phyloP scores from a whole-genome alignment of 1,139 yeast species.

The Magnusiomyces paraingens region DNA sequence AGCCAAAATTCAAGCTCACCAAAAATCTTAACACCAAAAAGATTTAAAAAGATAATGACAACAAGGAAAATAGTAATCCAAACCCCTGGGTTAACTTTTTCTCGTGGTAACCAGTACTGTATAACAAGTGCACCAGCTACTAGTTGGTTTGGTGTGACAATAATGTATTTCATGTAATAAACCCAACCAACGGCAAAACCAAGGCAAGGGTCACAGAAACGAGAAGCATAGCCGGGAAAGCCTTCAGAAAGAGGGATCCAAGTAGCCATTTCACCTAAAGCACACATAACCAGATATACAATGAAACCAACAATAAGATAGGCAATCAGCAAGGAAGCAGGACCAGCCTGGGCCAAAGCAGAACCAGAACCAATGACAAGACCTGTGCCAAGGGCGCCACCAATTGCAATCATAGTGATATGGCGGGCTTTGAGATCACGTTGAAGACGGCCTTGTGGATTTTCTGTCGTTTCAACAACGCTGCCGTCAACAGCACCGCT shows the following conservation, averaged over 20 bases:
- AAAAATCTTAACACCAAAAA: slow-evolving; percentile 56
- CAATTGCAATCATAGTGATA: slow-evolving; percentile 65
- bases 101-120: slow-evolving; percentile 54
- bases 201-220: slow-evolving; percentile 63
- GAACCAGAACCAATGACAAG: slow-evolving; percentile 63
- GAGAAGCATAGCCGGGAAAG: slow-evolving; percentile 60
- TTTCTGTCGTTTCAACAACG: too few relatives aligned
- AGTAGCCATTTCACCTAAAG: slow-evolving; percentile 71
- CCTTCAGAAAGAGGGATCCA: slow-evolving; percentile 64
- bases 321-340: slow-evolving; percentile 56
- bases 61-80: slow-evolving; percentile 74
- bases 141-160: slow-evolving; percentile 55
- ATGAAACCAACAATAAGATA: slow-evolving; percentile 56
- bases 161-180: slow-evolving; percentile 56
- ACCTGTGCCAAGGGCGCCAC: slow-evolving; percentile 59
- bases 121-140: slow-evolving; percentile 54
- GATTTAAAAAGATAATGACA: slow-evolving; percentile 45
- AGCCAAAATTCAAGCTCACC: slow-evolving; percentile 69
- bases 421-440: slow-evolving; percentile 63
- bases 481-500: too few relatives aligned
- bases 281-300: slow-evolving; percentile 64
- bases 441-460: slow-evolving; percentile 36
- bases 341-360: slow-evolving; percentile 61
- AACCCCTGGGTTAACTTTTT: slow-evolving; percentile 46
- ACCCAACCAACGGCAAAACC: slow-evolving; percentile 73